Conservation (phyloP, 192 early-diverging fungal genomes). For the Mortierella hygrophila region DNA sequence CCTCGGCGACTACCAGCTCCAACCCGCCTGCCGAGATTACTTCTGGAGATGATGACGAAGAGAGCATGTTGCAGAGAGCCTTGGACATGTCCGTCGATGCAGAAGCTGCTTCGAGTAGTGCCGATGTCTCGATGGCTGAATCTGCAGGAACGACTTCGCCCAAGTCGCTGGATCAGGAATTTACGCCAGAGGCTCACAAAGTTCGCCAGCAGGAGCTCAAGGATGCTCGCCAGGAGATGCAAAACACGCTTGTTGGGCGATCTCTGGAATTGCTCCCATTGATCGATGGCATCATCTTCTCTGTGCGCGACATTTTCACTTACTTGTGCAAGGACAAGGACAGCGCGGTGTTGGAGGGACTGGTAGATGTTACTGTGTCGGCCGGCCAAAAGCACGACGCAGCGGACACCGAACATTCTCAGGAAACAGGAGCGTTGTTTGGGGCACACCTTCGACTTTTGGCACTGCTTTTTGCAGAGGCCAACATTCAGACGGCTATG, state of each 20-base stretch:
- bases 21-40: not conserved
- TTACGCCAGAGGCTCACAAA: constrained; percentile 8
- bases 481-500: constrained; percentile 61
- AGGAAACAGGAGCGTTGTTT: constrained; percentile 44
- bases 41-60: constrained; percentile 23
- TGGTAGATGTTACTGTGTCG: constrained; percentile 37
- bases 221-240: constrained; percentile 59
- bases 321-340: constrained; percentile 64
- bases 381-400: not conserved
- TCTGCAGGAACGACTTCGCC: constrained; percentile 34
- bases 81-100: constrained; percentile 37
- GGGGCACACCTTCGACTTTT: constrained; percentile 65
- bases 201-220: constrained; percentile 43
- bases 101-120: constrained; percentile 11
- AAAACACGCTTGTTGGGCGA: constrained; percentile 23
- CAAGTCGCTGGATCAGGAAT: constrained; percentile 14
- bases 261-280: constrained; percentile 61
- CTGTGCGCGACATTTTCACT: constrained; percentile 72
- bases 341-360: constrained; percentile 22
- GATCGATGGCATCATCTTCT: constrained; percentile 74
- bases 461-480: constrained; percentile 72
- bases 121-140: constrained; percentile 36
- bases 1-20: not conserved
- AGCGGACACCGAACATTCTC: not conserved
- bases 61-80: constrained; percentile 33